phyloP scores from a whole-genome alignment of 2,329 filamentous ascomycete species.

The Colletotrichum sp. region DNA sequence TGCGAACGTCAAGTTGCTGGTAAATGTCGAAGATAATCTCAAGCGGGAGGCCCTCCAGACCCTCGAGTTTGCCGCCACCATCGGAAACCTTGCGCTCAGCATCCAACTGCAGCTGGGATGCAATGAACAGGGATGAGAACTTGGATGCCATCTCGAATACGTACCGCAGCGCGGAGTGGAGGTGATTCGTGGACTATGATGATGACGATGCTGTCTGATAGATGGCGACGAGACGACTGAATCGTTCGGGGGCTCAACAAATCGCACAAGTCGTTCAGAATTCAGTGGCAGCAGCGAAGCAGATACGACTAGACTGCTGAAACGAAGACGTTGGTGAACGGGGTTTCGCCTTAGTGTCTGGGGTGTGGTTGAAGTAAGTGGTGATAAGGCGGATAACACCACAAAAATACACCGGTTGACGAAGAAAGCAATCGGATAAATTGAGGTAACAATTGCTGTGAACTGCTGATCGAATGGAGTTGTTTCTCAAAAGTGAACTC shows the following conservation, averaged over 20 bases:
- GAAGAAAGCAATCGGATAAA: background rate
- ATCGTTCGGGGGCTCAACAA: background rate
- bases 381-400: background rate
- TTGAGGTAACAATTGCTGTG: background rate
- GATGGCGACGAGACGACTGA: background rate
- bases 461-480: background rate
- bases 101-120: background rate
- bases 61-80: constrained; percentile 9
- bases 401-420: background rate
- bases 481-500: background rate
- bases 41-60: constrained; percentile 40
- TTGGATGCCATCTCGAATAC: background rate
- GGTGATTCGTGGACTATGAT: background rate
- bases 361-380: background rate
- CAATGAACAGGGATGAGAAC: constrained; percentile 3
- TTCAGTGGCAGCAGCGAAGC: background rate
- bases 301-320: background rate
- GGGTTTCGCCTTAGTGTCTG: background rate
- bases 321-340: background rate
- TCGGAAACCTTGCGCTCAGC: background rate
- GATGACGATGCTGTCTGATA: background rate
- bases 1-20: constrained; percentile 45
- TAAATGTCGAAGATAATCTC: constrained; percentile 57
- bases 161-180: background rate
- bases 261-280: background rate